A percentile compares a stretch with the other conserved stretches of the same genome.
Conservation (phyloP, 345 rosid species). For the Sisymbrium irio region DNA sequence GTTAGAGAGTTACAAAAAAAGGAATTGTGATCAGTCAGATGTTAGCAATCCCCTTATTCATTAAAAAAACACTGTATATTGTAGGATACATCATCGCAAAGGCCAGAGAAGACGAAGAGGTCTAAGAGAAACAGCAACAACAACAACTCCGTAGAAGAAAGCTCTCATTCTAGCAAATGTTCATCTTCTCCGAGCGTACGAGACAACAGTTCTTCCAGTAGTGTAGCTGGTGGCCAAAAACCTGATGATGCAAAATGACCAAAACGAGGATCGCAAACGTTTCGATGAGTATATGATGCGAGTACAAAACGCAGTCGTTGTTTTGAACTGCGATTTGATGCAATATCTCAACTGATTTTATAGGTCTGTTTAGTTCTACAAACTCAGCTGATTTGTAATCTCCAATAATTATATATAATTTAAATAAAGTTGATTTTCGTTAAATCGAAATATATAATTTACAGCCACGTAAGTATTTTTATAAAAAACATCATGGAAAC, state of each 20-base stretch:
- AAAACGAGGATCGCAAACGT: not conserved
- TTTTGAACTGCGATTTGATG: not conserved
- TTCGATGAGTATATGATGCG: not conserved
- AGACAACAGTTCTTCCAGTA: conserved; percentile 68
- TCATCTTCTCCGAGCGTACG: conserved; percentile 66
- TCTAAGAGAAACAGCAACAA: conserved; percentile 39
- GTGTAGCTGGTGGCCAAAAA: conserved; percentile 52
- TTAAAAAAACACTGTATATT: conserved; percentile 1
- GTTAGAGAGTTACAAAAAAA: conserved; percentile 29
- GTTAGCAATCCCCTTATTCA: not conserved
- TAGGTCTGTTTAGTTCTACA: not conserved
- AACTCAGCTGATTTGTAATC: conserved; percentile 6
- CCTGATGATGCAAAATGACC: conserved; percentile 38
- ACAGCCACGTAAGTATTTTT: no score
- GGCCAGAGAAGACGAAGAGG: conserved; percentile 49
- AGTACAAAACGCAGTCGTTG: not conserved
- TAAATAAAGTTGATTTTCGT: no score
- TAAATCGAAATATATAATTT: no score
- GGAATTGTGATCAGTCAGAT: not conserved
- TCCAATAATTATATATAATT: not conserved
- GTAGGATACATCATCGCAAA: conserved; percentile 50
- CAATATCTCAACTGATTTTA: not conserved
- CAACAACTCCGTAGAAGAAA: conserved; percentile 41
- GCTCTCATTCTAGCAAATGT: conserved; percentile 59
- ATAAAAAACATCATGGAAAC: not conserved